phyloP scores from a whole-genome alignment of 2,329 filamentous ascomycete genomes.

The Colletotrichum lindemuthianum region DNA sequence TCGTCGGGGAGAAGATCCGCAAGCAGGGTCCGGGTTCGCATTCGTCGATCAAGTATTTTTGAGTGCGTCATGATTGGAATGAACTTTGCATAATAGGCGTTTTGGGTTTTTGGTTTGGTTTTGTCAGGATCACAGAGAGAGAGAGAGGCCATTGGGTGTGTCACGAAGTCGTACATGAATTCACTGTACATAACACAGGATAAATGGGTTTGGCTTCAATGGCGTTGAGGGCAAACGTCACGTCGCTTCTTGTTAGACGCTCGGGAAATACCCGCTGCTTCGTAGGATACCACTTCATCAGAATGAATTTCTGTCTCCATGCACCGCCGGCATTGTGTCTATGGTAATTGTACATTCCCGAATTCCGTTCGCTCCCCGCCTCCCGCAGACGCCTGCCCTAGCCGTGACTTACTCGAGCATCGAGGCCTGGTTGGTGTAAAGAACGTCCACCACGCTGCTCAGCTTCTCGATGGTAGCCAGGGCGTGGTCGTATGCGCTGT shows the following conservation, averaged over 20 bases:
- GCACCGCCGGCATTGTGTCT: slow-evolving; percentile 37
- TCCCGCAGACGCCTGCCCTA: slow-evolving; percentile 20
- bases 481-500: slow-evolving; percentile 93
- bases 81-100: slow-evolving; percentile 3
- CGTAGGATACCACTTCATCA: slow-evolving; percentile 36
- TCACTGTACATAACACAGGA: slow-evolving; percentile 10
- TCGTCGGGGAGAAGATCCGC: slow-evolving; percentile 60
- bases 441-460: slow-evolving; percentile 94
- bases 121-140: slow-evolving; percentile 39
- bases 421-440: slow-evolving; percentile 98
- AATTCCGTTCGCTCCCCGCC: slow-evolving; percentile 29
- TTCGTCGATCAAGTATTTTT: slow-evolving; percentile 25
- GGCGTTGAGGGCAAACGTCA: slow-evolving; percentile 14
- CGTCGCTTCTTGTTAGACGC: slow-evolving; percentile 9
- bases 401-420: slow-evolving; percentile 78
- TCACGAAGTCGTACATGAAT: slow-evolving; percentile 20
- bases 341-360: slow-evolving; percentile 41
- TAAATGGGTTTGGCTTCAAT: slow-evolving; percentile 13
- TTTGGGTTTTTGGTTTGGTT: neutral
- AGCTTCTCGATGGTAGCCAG: slow-evolving; percentile 96
- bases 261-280: slow-evolving; percentile 20
- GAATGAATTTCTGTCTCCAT: slow-evolving; percentile 36
- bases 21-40: slow-evolving; percentile 26
- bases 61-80: neutral
- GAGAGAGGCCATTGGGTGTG: neutral